Percentiles rank a stretch among this genome's conserved stretches.
Conservation (phyloP, 257 asterid genomes). For the Lycium ferocissimum region DNA sequence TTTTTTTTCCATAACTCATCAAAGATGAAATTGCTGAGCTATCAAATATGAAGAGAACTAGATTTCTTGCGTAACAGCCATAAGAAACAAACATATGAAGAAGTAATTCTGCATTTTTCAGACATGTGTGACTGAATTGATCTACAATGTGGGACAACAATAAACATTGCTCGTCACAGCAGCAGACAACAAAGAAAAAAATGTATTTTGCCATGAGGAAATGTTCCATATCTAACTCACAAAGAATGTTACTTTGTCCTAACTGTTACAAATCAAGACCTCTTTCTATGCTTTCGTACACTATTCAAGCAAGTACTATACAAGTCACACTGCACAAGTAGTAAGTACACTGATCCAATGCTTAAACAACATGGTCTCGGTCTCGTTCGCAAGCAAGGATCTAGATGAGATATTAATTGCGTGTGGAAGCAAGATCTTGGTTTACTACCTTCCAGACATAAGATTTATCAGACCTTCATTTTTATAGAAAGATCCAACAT, state of each 20-base stretch:
- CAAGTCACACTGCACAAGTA: slow-evolving; percentile 24
- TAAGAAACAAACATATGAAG: too few species aligned
- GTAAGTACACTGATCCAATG: slow-evolving; percentile 16
- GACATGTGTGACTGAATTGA: too few species aligned
- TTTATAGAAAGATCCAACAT: slow-evolving; percentile 77
- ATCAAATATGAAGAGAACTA: too few species aligned
- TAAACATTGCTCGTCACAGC: too few species aligned
- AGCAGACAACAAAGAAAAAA: not conserved
- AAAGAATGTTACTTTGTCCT: not conserved
- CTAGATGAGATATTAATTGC: not conserved
- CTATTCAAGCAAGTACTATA: not conserved
- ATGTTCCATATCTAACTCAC: not conserved
- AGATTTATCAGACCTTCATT: slow-evolving; percentile 52
- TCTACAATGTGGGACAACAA: too few species aligned
- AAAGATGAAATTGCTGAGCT: too few species aligned
- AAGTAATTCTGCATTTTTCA: too few species aligned
- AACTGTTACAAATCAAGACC: not conserved
- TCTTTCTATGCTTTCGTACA: not conserved
- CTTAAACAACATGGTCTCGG: not conserved
- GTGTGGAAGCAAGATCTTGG: not conserved
- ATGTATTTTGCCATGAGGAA: not conserved
- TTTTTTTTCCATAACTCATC: too few species aligned
- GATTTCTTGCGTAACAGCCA: too few species aligned
- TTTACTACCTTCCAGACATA: slow-evolving; percentile 73
- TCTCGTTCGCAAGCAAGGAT: not conserved